Percentiles rank a stretch among this genome's conserved stretches.
Conservation (phyloP, 78 protist species). For the Reticulomyxa filosa region DNA sequence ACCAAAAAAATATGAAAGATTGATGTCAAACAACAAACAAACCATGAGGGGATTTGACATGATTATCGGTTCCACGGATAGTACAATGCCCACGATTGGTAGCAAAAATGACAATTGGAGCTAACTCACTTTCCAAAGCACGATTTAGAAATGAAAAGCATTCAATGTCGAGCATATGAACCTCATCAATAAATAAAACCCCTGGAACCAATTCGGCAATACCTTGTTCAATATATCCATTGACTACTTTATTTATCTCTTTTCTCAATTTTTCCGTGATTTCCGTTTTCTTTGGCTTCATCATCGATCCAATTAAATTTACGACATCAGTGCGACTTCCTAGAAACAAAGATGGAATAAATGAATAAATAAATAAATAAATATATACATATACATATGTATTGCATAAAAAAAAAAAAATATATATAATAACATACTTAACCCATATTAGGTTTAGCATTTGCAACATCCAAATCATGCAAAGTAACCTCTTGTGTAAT, state of each 20-base stretch:
- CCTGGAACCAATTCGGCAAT: conserved; percentile 99
- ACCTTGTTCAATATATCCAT: conserved; percentile 96
- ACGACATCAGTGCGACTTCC: conserved; percentile 55
- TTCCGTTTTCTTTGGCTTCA: conserved; percentile 94
- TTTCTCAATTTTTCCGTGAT: conserved; percentile 97
- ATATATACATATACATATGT: neutral
- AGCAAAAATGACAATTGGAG: conserved; percentile 99
- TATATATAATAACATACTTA: too few species aligned
- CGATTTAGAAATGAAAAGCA: conserved; percentile 95
- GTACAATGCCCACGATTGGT: conserved; percentile 89
- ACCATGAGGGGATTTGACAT: neutral
- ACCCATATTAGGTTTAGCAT: conserved; percentile 67
- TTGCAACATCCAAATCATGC: conserved; percentile 86
- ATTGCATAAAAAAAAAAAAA: too few species aligned
- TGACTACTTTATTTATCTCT: conserved; percentile 96
- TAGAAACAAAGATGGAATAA: neutral
- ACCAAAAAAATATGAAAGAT: neutral
- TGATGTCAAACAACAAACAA: neutral
- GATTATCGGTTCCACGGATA: conserved; percentile 10
- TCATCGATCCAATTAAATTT: conserved; percentile 72
- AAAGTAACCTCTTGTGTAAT: conserved; percentile 88
- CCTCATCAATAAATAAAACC: conserved; percentile 98
- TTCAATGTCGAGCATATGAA: conserved; percentile 99
- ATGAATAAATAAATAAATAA: neutral
- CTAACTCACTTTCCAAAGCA: conserved; percentile 86